Evolutionary conservation across 1,139 yeast species (phyloP), one percentile per base, ranked within the genome.

Genomic region (Lodderomyces parapsilosis): DNA sequence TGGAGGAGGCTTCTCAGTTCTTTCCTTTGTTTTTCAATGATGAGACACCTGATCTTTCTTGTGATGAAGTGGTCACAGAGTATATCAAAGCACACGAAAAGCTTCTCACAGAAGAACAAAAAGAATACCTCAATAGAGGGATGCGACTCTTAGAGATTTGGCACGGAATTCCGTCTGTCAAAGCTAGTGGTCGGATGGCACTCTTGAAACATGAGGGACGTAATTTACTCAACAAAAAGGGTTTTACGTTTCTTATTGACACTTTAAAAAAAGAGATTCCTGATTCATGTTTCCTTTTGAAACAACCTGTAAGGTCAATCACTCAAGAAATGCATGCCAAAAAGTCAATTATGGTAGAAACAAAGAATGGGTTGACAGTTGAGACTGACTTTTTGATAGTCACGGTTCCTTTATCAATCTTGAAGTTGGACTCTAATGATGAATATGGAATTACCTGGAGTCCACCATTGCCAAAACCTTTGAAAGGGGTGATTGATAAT

Each of bases 321-420:
- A 73, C 87, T 25, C 62, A 62, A 24, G 48, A 68, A 24, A 43
- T 48, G 13, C 51, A 50, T 25, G 44, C 40, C 38, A 53, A 50
- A 30, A 51, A 43, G 23, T 5, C 23, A 8, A 43, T 60, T 11
- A 36, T 45, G 6, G 56, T 66, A 1, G 57, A 58, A 33, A 56
- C 68, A 3, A 42, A 43, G 4, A 38, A 43, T 3, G 62, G 62
- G 0, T 19, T 44, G 9, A 44, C 39, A 6, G 45, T 68, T 5
- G 47, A 49, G 4, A 72, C 80, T 36, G 78, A 81, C 40, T 81
- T 79, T 54, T 66, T 80, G 28, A 71, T 89, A 7, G 84, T 87
- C 5, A 81, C 96, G 0, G 81, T 85, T 10, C 96, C 96, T 0
- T 85, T 84, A 47, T 84, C 91, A 40, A 68, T 86, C 7, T 64